Evolutionary conservation across 1,139 yeast species (phyloP), one percentile per base, ranked within the genome.

Genomic region (Debaryomyces singareniensis): DNA sequence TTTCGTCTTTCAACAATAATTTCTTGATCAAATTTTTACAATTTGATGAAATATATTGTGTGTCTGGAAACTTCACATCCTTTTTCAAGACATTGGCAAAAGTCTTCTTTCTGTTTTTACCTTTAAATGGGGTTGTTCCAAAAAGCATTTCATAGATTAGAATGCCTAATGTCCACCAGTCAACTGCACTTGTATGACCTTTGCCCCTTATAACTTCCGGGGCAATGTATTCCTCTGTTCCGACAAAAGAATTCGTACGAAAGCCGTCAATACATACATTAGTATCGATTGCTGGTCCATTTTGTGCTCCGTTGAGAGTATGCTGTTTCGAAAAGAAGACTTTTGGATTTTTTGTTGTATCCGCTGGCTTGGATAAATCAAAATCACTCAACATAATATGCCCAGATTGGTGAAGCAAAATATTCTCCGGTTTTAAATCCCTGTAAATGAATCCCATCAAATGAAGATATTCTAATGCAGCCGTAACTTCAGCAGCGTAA

Each of bases 141-240:
- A 77, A 87, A 24, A 91, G 62, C 98, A 91, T 91, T 51, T 91
- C 98, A 53, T 77, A 91, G 15, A 87, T 66, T 45, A 91, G 70
- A 22, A 91, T 87, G 2, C 98, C 98, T 38, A 91, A 63, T 0
- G 98, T 91, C 98, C 98, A 91, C 98, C 98, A 91, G 55, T 91
- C 98, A 12, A 91, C 98, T 0, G 97, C 96, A 15, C 91, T 82
- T 1, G 97, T 91, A 49, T 91, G 98, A 1, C 98, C 98, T 42
- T 89, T 85, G 2, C 98, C 97, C 47, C 94, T 68, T 35, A 91
- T 91, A 6, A 91, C 98, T 51, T 91, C 98, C 0, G 98, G 98
- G 0, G 98, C 98, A 46, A 91, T 87, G 51, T 91, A 91, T 52
- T 91, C 98, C 49, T 91, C 98, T 0, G 98, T 91, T 2, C 98